Base-by-base conservation (phyloP, 495 filamentous ascomycete species). In the Penicillium pulvis region DNA sequence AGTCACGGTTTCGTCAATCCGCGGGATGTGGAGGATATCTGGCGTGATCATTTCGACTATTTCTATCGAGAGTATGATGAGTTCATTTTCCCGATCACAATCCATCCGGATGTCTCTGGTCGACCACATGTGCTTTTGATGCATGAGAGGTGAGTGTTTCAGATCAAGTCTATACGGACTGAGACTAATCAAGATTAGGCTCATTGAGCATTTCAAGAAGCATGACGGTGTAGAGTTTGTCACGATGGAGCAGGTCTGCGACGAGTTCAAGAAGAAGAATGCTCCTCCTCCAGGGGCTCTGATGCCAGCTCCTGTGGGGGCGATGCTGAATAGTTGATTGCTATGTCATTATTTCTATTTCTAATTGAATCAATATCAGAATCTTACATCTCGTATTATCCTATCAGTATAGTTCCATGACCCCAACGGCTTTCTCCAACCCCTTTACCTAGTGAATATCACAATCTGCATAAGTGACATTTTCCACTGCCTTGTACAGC, bases 151-250 rank as follows among this genome's bases (percentile, higher is more conserved):
- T 53, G 12, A 16, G 51, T 17, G 5, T 10, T 8, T 19, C 4
- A 14, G 11, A 12, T 6, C 23, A 23, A 23, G 20, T 28, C 28
- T 28, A 7, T 28, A 28, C 6, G 1, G 28, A 28, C 6, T 3
- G 3, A 28, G 28, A 28, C 64, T 64, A 42, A 62, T 42, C 17
- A 43, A 33, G 0, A 16, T 36, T 28, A 81, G 80, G 20, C 77
- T 89, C 45, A 89, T 90, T 62, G 87, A 90, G 55, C 81, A 88
- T 50, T 86, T 91, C 63, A 88, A 88, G 59, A 83, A 80, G 44
- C 86, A 90, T 56, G 86, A 88, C 35, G 87, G 87, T 0, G 85
- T 90, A 1, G 85, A 90, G 60, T 90, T 87, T 81, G 81, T 88
- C 59, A 87, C 85, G 0, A 86, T 90, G 75, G 87, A 82, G 56